phyloP scores from a whole-genome alignment of 257 asterid species.

The Scutellaria baicalensis region DNA sequence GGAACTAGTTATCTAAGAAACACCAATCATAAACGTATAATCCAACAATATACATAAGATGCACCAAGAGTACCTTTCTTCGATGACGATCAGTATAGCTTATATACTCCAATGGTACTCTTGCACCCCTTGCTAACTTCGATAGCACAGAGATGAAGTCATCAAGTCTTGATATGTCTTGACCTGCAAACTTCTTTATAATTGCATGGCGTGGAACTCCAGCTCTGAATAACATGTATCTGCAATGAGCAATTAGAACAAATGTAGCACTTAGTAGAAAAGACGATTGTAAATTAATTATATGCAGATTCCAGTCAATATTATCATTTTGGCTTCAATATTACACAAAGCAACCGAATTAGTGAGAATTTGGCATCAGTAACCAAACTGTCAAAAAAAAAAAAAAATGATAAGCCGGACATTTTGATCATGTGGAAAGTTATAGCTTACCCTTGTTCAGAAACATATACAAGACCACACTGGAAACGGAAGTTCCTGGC shows the following conservation, averaged over 20 bases:
- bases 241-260: conserved; percentile 24
- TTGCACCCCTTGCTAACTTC: conserved; percentile 86
- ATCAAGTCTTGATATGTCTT: conserved; percentile 74
- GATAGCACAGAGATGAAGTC: conserved; percentile 73
- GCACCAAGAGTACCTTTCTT: conserved; percentile 60
- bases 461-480: conserved; percentile 96
- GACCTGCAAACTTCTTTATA: conserved; percentile 94
- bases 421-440: not conserved
- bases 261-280: conserved; percentile 1
- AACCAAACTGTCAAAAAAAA: not conserved
- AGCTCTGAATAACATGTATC: conserved; percentile 93
- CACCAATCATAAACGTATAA: not conserved
- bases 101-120: conserved; percentile 91
- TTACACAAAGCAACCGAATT: not conserved
- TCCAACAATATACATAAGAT: conserved; percentile 1
- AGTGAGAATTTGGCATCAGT: not conserved
- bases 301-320: not conserved
- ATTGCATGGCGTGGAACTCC: conserved; percentile 96
- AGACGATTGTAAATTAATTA: not conserved
- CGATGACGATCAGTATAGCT: conserved; percentile 86
- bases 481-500: conserved; percentile 95
- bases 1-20: not conserved
- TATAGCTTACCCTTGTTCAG: conserved; percentile 83
- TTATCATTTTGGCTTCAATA: conserved; percentile 1
- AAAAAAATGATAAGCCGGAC: not conserved